Percentiles rank a stretch among this genome's conserved stretches.
Evolutionary conservation across 1,284 basidiomycete genomes (phyloP).

Genomic region (Ceratobasidium sp.): DNA sequence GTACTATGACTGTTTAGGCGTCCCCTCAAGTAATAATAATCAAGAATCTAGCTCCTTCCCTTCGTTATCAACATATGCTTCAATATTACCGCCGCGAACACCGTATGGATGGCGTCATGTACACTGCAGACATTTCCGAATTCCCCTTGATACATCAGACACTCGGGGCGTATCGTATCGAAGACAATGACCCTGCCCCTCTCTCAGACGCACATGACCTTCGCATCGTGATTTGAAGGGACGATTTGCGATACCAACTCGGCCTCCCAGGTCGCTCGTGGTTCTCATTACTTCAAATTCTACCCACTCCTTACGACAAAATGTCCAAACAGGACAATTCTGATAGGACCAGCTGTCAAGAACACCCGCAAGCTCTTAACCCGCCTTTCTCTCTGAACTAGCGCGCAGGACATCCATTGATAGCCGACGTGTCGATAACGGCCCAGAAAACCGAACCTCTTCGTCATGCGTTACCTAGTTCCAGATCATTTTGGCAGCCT

Average conservation of each 20-base stretch:
- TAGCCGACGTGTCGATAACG: background rate
- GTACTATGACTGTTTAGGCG: slow-evolving; percentile 2
- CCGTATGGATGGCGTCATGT: background rate
- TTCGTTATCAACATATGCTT: background rate
- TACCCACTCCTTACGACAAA: too few species aligned
- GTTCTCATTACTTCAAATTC: too few species aligned
- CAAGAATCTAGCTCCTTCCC: background rate
- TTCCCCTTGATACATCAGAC: background rate
- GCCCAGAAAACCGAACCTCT: background rate
- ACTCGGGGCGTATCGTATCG: background rate
- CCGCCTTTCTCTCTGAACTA: background rate
- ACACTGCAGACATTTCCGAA: background rate
- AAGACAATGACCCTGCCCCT: background rate
- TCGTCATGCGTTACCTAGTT: too few species aligned
- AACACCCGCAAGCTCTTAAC: background rate
- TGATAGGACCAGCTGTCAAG: background rate
- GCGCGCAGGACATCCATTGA: background rate
- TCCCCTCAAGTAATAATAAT: background rate
- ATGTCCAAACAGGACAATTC: too few species aligned
- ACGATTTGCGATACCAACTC: background rate
- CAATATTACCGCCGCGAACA: background rate
- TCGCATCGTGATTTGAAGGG: background rate
- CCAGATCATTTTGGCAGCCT: too few species aligned
- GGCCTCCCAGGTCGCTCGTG: too few species aligned
- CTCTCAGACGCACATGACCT: slow-evolving; percentile 14